Base-by-base conservation (phyloP, 2,329 filamentous ascomycete species). In the Fusarium dimerum region DNA sequence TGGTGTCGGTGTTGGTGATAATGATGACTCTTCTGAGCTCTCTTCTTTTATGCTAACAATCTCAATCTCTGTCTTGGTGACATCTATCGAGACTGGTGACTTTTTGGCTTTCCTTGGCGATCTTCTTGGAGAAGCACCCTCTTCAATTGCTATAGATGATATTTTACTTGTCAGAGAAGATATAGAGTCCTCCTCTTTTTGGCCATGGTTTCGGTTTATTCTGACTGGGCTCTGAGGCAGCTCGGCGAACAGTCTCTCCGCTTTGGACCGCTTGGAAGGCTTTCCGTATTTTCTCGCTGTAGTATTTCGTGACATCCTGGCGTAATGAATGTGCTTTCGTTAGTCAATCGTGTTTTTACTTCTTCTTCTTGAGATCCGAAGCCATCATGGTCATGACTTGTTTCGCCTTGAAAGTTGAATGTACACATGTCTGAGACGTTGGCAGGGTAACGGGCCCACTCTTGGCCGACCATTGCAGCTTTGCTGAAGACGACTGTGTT, bases 211-310 rank as follows among this genome's bases (percentile, higher is more conserved):
- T 30, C 52, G 46, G 39, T 61, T 60, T 42, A 59, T 67, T 44
- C 77, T 75, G 46, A 76, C 55, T 3, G 81, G 81, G 42, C 76
- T 81, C 51, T 76, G 75, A 1, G 80, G 78, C 9, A 83, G 66
- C 59, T 81, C 78, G 17, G 76, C 76, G 56, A 83, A 81, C 42
- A 81, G 67, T 18, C 77, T 72, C 40, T 79, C 74, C 16, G 75
- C 71, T 53, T 73, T 79, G 26, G 76, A 71, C 42, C 76, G 76
- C 52, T 73, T 79, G 30, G 72, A 71, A 42, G 71, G 71, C 54
- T 78, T 81, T 52, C 81, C 81, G 68, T 83, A 84, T 51, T 74
- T 79, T 3, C 78, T 76, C 10, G 72, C 61, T 16, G 73, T 65
- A 4, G 70, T 67, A 45, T 72, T 71, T 51, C 76, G 73, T 36